phyloP scores from a whole-genome alignment of 2,329 filamentous ascomycete genomes.

The Cyphellophora attinorum region DNA sequence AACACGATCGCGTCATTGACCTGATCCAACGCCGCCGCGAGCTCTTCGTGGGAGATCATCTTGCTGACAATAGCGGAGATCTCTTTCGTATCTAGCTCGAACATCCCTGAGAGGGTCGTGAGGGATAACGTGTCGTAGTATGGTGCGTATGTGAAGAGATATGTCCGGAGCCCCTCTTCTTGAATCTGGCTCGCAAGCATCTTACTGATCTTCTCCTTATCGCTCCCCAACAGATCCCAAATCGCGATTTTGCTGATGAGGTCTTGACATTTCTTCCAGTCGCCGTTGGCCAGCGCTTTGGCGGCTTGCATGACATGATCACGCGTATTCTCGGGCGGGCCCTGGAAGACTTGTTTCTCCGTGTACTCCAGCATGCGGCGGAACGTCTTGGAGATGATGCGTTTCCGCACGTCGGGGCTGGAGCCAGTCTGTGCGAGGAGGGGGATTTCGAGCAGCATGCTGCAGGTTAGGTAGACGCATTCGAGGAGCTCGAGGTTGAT shows the following conservation, averaged over 20 bases:
- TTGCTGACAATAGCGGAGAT: constrained; percentile 92
- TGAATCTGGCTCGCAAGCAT: constrained; percentile 99
- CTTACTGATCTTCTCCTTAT: constrained; percentile 75
- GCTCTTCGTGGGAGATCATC: constrained; percentile 99
- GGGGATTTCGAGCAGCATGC: constrained; percentile 97
- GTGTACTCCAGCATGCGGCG: constrained; percentile 98
- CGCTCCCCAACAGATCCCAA: constrained; percentile 93
- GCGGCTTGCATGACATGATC: constrained; percentile 99
- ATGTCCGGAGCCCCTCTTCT: constrained; percentile 94
- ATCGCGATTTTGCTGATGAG: constrained; percentile 99
- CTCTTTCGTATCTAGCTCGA: constrained; percentile 84
- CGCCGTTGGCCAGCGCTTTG: constrained; percentile 88
- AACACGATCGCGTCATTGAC: constrained; percentile 97
- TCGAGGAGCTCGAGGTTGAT: constrained; percentile 98
- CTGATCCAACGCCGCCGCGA: constrained; percentile 91
- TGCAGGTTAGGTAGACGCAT: constrained; percentile 97
- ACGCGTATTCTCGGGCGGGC: constrained; percentile 94
- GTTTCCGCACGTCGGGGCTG: constrained; percentile 92
- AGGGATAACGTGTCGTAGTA: constrained; percentile 97
- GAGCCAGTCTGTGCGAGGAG: constrained; percentile 94
- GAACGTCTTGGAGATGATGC: constrained; percentile 98
- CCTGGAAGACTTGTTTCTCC: constrained; percentile 97
- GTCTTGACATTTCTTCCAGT: constrained; percentile 93
- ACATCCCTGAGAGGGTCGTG: constrained; percentile 80
- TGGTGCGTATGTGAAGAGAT: constrained; percentile 97